These are phyloP conservation scores for Voacanga thouarsii DNA, from an alignment of 257 asterid species.

Conservation along the genomic window DNA sequence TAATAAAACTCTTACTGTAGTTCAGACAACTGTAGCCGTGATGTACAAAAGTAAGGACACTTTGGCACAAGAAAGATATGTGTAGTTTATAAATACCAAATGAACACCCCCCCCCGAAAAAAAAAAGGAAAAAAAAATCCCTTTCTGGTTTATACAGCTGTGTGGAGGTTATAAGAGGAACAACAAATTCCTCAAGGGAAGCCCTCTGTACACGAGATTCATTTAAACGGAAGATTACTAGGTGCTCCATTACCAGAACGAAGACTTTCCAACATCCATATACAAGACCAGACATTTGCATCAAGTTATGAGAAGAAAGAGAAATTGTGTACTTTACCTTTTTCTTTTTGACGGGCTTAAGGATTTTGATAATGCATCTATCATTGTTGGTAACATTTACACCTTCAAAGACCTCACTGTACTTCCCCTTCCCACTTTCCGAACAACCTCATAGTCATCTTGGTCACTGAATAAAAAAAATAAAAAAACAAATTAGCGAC, in stretches of 20 bases:
- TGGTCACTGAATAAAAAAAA: slow-evolving; percentile 26
- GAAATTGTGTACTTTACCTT: slow-evolving; percentile 21
- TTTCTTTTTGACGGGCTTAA: slow-evolving; percentile 48
- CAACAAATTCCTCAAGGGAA: not conserved
- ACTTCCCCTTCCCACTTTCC: slow-evolving; percentile 48
- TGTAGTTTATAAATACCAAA: not conserved
- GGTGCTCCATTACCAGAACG: not conserved
- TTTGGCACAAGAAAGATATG: not conserved
- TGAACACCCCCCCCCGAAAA: not conserved
- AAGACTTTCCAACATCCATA: not conserved
- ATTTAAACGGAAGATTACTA: not conserved
- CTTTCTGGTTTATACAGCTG: not conserved
- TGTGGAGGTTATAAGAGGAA: not conserved
- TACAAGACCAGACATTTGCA: not conserved
- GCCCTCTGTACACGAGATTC: not conserved
- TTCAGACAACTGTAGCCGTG: not conserved
- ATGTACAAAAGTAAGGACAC: not conserved
- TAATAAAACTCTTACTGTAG: not conserved
- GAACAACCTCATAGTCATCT: slow-evolving; percentile 45
- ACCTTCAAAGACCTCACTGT: slow-evolving; percentile 47
- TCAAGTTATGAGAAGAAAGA: not conserved
- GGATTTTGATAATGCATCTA: slow-evolving; percentile 41
- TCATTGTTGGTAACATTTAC: slow-evolving; percentile 32
- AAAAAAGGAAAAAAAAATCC: no score
- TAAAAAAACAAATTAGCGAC: not conserved